Evolutionary conservation across 208 protist species (phyloP).

Genomic region (Herpetomonas tarakana): DNA sequence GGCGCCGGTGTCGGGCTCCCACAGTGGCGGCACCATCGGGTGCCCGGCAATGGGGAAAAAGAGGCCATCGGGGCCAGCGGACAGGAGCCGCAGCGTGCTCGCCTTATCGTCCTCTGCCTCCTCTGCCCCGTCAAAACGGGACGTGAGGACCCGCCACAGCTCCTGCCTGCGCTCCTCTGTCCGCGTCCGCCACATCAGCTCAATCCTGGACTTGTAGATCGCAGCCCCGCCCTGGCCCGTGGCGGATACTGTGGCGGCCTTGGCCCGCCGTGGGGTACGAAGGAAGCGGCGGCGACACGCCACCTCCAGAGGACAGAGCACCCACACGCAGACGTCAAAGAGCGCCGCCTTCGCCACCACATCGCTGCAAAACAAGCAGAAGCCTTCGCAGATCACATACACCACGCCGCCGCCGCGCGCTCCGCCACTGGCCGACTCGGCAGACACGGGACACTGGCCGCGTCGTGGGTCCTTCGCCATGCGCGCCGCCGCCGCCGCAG

Average conservation of each 20-base stretch:
- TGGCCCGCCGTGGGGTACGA: constrained; percentile 24
- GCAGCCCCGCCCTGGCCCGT: not conserved
- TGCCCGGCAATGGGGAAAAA: too few relatives aligned
- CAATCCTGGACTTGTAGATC: constrained; percentile 19
- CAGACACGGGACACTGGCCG: not conserved
- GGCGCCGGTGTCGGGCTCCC: too few relatives aligned
- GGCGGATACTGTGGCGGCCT: not conserved
- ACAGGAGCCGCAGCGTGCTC: too few relatives aligned
- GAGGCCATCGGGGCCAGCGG: not conserved
- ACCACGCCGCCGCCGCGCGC: not conserved
- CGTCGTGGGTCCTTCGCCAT: too few relatives aligned
- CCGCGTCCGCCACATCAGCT: constrained; percentile 17
- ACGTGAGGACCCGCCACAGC: not conserved
- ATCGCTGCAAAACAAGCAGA: constrained; percentile 23
- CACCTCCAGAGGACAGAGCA: constrained; percentile 25
- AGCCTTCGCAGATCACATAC: constrained; percentile 46
- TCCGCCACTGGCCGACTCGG: not conserved
- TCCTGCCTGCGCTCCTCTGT: constrained; percentile 7
- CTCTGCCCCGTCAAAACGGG: not conserved
- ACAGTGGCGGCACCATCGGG: too few relatives aligned
- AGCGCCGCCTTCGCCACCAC: not conserved
- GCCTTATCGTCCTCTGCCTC: not conserved
- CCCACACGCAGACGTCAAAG: constrained; percentile 26
- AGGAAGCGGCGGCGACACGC: constrained; percentile 39
- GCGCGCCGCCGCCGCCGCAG: not conserved